Evolutionary conservation across 495 filamentous ascomycete species (phyloP).

Genomic region (Clavariopsis aquatica): DNA sequence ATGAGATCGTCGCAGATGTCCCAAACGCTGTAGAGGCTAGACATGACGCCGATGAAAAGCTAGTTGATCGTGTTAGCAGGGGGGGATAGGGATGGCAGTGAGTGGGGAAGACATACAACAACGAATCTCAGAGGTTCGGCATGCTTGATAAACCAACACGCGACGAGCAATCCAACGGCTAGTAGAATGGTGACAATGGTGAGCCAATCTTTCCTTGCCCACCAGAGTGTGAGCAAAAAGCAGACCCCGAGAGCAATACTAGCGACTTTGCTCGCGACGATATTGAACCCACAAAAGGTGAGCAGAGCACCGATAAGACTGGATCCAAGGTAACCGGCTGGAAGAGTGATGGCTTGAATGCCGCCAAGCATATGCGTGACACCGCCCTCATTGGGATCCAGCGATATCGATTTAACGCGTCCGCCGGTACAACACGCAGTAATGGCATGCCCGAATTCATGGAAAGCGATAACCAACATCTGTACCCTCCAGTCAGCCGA

Average conservation of each 20-base stretch:
- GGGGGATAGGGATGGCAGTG: background rate
- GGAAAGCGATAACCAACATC: conserved; percentile 85
- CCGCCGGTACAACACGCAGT: conserved; percentile 72
- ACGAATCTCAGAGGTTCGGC: conserved; percentile 72
- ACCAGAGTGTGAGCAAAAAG: conserved; percentile 77
- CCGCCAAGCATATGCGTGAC: conserved; percentile 82
- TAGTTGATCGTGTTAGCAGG: conserved; percentile 31
- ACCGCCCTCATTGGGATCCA: conserved; percentile 70
- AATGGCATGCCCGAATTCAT: conserved; percentile 79
- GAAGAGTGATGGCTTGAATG: conserved; percentile 68
- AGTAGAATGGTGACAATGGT: conserved; percentile 68
- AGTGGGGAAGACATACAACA: conserved; percentile 48
- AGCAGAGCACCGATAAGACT: conserved; percentile 74
- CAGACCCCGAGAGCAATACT: conserved; percentile 71
- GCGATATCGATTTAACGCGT: conserved; percentile 68
- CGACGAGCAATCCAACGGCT: conserved; percentile 70
- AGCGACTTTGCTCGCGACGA: conserved; percentile 75
- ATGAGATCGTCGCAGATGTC: conserved; percentile 89
- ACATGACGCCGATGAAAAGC: conserved; percentile 82
- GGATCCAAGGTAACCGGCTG: conserved; percentile 75
- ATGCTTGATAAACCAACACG: conserved; percentile 77
- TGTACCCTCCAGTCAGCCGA: conserved; percentile 34
- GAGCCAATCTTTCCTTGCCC: conserved; percentile 75
- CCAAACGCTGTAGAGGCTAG: conserved; percentile 74
- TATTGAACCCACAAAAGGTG: conserved; percentile 79